Conservation (phyloP, 257 asterid species). For the Echites panduratus region DNA sequence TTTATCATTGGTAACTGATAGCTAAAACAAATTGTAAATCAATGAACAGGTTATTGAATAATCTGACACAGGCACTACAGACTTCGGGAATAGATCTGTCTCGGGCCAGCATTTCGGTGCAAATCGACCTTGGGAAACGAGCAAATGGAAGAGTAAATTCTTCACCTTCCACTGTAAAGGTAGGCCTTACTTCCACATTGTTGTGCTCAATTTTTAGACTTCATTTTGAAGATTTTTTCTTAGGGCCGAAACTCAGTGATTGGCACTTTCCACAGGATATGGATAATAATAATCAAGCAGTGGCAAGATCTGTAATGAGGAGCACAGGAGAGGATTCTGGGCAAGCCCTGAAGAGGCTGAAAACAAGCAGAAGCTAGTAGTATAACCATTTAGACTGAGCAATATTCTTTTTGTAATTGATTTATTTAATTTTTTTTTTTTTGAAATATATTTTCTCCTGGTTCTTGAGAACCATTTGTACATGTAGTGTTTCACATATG, state of each 20-base stretch:
- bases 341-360: conserved; percentile 56
- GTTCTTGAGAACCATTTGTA: conserved; percentile 43
- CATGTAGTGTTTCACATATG: conserved; percentile 33
- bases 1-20: not conserved
- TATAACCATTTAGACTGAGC: conserved; percentile 10
- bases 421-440: conserved; percentile 24
- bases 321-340: conserved; percentile 45
- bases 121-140: conserved; percentile 77
- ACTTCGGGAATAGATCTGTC: conserved; percentile 80
- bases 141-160: conserved; percentile 40
- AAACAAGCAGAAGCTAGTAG: conserved; percentile 56
- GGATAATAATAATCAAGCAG: conserved; percentile 28
- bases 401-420: conserved; percentile 34
- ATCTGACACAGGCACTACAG: conserved; percentile 74
- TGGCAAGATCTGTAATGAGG: conserved; percentile 33
- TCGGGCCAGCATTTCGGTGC: conserved; percentile 79
- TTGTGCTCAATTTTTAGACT: not conserved
- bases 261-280: conserved; percentile 33
- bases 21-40: not conserved
- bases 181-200: conserved; percentile 12
- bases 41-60: conserved; percentile 63
- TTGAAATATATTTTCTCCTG: conserved; percentile 19
- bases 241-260: not conserved
- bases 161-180: conserved; percentile 54
- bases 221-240: not conserved